A percentile compares a stretch with the other conserved stretches of the same genome.
These are phyloP conservation scores for Yarrowia sp. DNA, from an alignment of 805 yeast species.

Conservation along the genomic window DNA sequence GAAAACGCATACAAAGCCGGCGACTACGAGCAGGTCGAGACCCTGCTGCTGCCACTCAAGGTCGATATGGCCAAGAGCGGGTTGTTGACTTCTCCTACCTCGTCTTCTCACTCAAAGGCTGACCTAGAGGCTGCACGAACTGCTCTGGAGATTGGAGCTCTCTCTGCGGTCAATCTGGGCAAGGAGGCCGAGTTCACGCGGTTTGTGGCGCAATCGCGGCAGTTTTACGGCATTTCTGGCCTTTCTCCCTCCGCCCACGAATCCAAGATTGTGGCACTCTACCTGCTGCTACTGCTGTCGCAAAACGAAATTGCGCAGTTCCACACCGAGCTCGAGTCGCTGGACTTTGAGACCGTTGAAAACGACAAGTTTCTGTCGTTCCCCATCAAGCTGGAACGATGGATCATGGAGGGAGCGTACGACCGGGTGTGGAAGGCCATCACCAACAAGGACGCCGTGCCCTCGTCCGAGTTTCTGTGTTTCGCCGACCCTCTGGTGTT, in stretches of 20 bases:
- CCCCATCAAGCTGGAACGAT: conserved; percentile 85
- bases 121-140: conserved; percentile 78
- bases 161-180: conserved; percentile 63
- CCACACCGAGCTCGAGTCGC: conserved; percentile 81
- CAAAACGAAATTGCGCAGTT: conserved; percentile 82
- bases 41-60: conserved; percentile 67
- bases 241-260: conserved; percentile 55
- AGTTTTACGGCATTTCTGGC: conserved; percentile 57
- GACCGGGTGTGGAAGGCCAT: conserved; percentile 83
- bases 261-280: conserved; percentile 70
- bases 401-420: conserved; percentile 95
- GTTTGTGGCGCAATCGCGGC: conserved; percentile 67
- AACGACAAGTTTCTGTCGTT: conserved; percentile 69
- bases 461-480: conserved; percentile 69
- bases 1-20: conserved; percentile 53
- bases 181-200: conserved; percentile 67
- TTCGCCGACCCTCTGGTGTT: conserved; percentile 71
- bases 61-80: conserved; percentile 74
- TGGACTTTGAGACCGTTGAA: conserved; percentile 59
- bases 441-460: conserved; percentile 48
- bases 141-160: conserved; percentile 84
- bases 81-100: conserved; percentile 61
- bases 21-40: conserved; percentile 58
- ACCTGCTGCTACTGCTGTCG: conserved; percentile 70
- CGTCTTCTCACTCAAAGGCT: conserved; percentile 38